Conservation (phyloP, 2,329 filamentous ascomycete genomes). For the Pestalotiopsis sp. region DNA sequence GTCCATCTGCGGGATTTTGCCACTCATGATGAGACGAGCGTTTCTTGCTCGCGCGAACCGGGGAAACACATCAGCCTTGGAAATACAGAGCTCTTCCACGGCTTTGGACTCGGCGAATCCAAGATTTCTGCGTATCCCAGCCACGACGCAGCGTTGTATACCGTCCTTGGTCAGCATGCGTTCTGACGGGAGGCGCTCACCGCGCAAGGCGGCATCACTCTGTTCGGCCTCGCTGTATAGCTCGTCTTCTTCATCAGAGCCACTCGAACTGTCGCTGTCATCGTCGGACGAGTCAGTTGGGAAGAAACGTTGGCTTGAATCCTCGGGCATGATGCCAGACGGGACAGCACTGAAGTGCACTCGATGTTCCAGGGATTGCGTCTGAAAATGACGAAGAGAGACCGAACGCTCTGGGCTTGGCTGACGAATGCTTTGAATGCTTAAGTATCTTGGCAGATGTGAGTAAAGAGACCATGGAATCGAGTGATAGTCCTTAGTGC, state of each 20-base stretch:
- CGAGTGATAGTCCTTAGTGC: too few species aligned
- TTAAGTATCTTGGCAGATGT: too few species aligned
- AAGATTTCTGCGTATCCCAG: neutral
- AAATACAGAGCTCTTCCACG: neutral
- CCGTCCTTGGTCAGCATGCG: neutral
- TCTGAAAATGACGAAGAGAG: neutral
- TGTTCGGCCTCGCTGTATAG: neutral
- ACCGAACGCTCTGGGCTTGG: neutral
- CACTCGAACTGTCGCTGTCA: neutral
- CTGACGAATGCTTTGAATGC: too few species aligned
- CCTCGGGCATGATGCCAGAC: neutral
- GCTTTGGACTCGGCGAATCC: neutral
- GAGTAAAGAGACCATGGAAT: too few species aligned
- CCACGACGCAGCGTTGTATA: neutral
- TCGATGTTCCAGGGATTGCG: neutral
- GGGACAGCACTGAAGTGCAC: neutral
- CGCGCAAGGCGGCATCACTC: neutral
- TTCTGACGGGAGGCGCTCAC: neutral
- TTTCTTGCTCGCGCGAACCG: conserved; percentile 24
- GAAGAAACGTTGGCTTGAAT: neutral
- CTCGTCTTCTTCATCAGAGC: neutral
- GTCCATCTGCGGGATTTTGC: conserved; percentile 27
- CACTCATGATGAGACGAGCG: conserved; percentile 39
- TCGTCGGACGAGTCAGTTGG: neutral
- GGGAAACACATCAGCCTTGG: neutral